Evolutionary conservation across 352 stramenopile species (phyloP), one percentile per base, ranked within the genome.

Genomic region (Pythium pyrilobum): DNA sequence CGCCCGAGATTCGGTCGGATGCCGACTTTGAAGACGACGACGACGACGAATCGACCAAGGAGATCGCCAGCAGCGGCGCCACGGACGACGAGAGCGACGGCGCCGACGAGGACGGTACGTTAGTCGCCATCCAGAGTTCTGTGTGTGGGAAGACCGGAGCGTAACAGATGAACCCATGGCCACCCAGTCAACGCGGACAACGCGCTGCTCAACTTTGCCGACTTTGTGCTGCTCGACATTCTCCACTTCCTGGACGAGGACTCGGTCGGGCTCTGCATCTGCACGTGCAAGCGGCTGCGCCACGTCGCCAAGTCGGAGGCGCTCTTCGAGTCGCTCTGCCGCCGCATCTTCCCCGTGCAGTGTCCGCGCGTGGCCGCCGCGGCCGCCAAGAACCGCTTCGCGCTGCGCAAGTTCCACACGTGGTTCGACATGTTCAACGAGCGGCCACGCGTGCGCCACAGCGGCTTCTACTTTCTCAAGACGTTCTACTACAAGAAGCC

Each of bases 401-500:
- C 64, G 58, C 59, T 92, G 38, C 74, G 81, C 34, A 71, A 72
- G 25, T 92, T 83, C 55, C 52, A 55, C 3, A 81, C 74, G 45
- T 92, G 81, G 81, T 82, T 77, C 36, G 63, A 76, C 39, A 92
- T 92, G 79, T 82, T 92, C 62, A 51, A 75, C 27, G 62, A 77
- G 2, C 55, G 77, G 0, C 81, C 81, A 12, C 81, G 77, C 11
- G 79, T 92, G 62, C 79, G 80, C 28, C 72, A 92, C 71, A 87
- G 87, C 50, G 81, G 81, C 25, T 88, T 89, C 52, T 92, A 92
- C 64, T 84, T 67, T 58, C 75, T 90, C 43, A 77, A 77, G 42
- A 72, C 86, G 13, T 79, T 69, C 54, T 90, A 92, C 67, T 89
- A 89, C 70, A 90, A 92, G 69, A 89, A 87, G 58, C 79, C 81